phyloP scores from a whole-genome alignment of 2,329 filamentous ascomycete genomes.

The Neospermospora avenae region DNA sequence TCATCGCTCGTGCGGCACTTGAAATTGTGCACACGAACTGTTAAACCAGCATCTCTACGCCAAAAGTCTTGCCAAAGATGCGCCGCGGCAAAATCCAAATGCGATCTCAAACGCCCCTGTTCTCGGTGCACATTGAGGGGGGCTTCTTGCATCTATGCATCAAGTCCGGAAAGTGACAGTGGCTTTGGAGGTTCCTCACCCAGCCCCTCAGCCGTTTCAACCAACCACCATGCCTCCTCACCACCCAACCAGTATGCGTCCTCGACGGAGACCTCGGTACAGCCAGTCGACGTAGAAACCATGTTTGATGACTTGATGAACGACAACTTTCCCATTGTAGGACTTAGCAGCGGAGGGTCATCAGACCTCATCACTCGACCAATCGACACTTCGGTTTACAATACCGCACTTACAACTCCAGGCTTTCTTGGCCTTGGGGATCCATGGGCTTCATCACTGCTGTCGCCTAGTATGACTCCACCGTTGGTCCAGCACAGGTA shows the following conservation, averaged over 20 bases:
- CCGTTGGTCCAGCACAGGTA: slow-evolving; percentile 21
- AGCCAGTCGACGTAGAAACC: background rate
- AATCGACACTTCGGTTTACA: background rate
- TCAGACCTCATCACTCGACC: background rate
- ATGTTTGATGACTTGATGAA: background rate
- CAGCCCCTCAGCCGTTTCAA: background rate
- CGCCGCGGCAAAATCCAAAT: slow-evolving; percentile 32
- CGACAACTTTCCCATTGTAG: background rate
- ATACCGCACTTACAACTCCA: background rate
- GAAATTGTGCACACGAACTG: slow-evolving; percentile 13
- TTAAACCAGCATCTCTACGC: slow-evolving; percentile 5
- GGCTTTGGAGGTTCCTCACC: background rate
- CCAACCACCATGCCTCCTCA: background rate
- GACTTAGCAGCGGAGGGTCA: background rate
- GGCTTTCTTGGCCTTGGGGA: background rate
- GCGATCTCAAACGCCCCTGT: slow-evolving; percentile 31
- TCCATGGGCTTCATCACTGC: slow-evolving; percentile 9
- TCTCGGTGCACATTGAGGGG: slow-evolving; percentile 26
- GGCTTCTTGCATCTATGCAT: slow-evolving; percentile 24
- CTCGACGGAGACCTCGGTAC: background rate
- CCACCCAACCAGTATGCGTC: background rate
- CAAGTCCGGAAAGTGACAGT: background rate
- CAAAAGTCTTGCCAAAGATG: slow-evolving; percentile 34
- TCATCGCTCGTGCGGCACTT: slow-evolving; percentile 15
- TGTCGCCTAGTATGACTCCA: slow-evolving; percentile 9